Percentiles rank a stretch among this genome's conserved stretches.
Evolutionary conservation across 495 filamentous ascomycete genomes (phyloP).

Genomic region (Talaromyces proteolyticus): DNA sequence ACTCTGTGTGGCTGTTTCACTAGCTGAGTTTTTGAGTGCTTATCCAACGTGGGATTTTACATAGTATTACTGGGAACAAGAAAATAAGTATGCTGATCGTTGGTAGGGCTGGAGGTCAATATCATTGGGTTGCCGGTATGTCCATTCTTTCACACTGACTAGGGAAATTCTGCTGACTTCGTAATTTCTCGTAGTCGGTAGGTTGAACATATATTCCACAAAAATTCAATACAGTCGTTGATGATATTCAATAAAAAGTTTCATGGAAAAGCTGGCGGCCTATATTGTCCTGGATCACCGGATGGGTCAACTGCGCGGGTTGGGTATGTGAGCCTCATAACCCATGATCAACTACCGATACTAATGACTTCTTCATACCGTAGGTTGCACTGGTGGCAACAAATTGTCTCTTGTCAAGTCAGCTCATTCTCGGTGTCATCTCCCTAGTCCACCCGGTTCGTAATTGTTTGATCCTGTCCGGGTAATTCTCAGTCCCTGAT

Average conservation of each 20-base stretch:
- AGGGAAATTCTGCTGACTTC: no score
- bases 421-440: slow-evolving; percentile 54
- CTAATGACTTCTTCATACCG: slow-evolving; percentile 30
- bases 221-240: neutral
- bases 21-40: slow-evolving; percentile 68
- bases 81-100: neutral
- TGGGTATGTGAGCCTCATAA: no score
- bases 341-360: no score
- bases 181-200: slow-evolving; percentile 20
- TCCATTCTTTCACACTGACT: slow-evolving; percentile 1
- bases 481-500: neutral
- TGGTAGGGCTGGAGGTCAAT: slow-evolving; percentile 54
- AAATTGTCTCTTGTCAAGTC: slow-evolving; percentile 44
- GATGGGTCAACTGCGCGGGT: slow-evolving; percentile 72
- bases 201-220: slow-evolving; percentile 7
- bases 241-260: slow-evolving; percentile 25
- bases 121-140: slow-evolving; percentile 67
- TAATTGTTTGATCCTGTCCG: neutral
- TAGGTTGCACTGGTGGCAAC: slow-evolving; percentile 54
- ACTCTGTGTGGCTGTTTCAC: slow-evolving; percentile 59
- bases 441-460: slow-evolving; percentile 48
- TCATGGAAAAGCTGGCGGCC: slow-evolving; percentile 54
- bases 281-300: slow-evolving; percentile 62
- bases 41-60: slow-evolving; percentile 53
- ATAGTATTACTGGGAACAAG: neutral